Conservation (phyloP, 768 basidiomycete species). For the Auriculariales sp. region DNA sequence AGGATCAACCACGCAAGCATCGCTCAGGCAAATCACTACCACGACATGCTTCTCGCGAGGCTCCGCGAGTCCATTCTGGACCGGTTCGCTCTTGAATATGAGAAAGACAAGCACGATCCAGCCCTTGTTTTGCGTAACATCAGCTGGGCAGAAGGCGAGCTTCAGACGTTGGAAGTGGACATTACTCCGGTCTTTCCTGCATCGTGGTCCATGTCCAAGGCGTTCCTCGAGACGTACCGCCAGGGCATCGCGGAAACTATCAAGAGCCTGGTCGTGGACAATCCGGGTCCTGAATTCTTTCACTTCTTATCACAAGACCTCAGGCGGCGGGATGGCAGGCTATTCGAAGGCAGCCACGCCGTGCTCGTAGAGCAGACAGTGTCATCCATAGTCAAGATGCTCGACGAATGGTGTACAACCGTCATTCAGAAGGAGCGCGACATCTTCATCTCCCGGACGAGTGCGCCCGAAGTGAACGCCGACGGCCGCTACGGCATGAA, state of each 20-base stretch:
- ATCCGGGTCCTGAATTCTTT: constrained; percentile 81
- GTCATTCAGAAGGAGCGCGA: constrained; percentile 81
- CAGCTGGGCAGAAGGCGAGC: constrained; percentile 87
- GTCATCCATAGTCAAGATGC: constrained; percentile 79
- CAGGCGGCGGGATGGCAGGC: constrained; percentile 75
- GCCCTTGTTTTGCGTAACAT: constrained; percentile 61
- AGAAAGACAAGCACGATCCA: constrained; percentile 46
- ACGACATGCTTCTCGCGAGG: constrained; percentile 69
- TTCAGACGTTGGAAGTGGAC: constrained; percentile 78
- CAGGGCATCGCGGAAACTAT: constrained; percentile 64
- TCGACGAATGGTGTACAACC: constrained; percentile 93
- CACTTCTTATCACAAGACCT: constrained; percentile 83
- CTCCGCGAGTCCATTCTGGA: constrained; percentile 64
- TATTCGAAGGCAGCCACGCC: constrained; percentile 93
- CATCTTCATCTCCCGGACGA: constrained; percentile 68
- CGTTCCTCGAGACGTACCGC: constrained; percentile 82
- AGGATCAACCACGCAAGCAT: constrained; percentile 87
- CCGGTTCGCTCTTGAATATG: constrained; percentile 54
- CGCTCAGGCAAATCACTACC: constrained; percentile 87
- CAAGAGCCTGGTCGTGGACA: constrained; percentile 49
- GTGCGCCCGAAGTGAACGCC: constrained; percentile 78
- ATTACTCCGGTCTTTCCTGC: constrained; percentile 83
- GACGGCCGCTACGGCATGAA: constrained; percentile 86
- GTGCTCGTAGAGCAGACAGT: constrained; percentile 89
- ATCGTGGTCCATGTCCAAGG: constrained; percentile 76